Percentiles rank a stretch among this genome's conserved stretches.
Evolutionary conservation across 495 filamentous ascomycete species (phyloP).

Genomic region (Letharia lupina): DNA sequence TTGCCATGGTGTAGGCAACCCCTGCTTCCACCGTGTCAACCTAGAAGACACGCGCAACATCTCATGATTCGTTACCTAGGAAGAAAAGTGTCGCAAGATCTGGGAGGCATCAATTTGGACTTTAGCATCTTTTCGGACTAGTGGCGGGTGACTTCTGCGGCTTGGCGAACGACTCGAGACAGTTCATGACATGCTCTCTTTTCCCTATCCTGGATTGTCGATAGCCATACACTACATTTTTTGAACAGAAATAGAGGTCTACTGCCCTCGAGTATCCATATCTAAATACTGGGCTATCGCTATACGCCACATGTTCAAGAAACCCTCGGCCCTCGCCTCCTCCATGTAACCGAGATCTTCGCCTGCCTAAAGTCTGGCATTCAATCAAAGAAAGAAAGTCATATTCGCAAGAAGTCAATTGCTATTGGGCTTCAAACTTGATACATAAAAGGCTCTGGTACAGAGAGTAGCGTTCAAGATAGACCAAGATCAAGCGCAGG

Average conservation of each 20-base stretch:
- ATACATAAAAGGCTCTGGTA: not conserved
- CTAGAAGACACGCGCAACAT: slow-evolving; percentile 7
- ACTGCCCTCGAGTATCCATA: not conserved
- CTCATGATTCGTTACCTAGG: not conserved
- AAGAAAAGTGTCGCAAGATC: not conserved
- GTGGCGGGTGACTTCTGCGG: slow-evolving; percentile 1
- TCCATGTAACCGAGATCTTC: slow-evolving; percentile 14
- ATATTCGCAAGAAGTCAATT: not conserved
- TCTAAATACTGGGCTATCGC: not conserved
- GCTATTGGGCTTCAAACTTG: not conserved
- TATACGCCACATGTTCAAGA: not conserved
- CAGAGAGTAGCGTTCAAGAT: not conserved
- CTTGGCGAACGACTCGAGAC: not conserved
- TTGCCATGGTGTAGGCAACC: not conserved
- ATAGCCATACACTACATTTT: not conserved
- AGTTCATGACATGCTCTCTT: not conserved
- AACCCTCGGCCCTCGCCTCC: not conserved
- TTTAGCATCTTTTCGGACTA: not conserved
- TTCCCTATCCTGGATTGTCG: not conserved
- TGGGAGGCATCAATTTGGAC: not conserved
- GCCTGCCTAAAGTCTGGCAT: not conserved
- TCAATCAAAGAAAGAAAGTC: not conserved
- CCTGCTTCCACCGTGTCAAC: not conserved
- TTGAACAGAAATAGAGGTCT: not conserved
- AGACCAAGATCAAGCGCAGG: not conserved